phyloP scores from a whole-genome alignment of 805 yeast genomes.

The Ogataea corticis region DNA sequence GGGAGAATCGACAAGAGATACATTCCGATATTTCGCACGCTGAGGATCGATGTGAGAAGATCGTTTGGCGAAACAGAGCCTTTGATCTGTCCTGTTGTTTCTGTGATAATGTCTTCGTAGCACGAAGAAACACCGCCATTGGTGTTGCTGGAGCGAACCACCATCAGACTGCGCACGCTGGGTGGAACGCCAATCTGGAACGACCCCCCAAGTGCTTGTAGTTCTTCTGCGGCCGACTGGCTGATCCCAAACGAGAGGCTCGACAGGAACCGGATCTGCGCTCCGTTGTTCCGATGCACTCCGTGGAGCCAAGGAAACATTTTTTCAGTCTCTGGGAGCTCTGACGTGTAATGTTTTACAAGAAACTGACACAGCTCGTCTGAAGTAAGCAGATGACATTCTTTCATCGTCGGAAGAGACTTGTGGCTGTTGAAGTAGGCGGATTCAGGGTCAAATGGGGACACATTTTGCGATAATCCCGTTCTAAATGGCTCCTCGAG shows the following conservation, averaged over 20 bases:
- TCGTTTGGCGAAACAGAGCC: conserved; percentile 58
- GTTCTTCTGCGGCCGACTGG: not conserved
- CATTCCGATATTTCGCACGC: conserved; percentile 27
- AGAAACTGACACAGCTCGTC: conserved; percentile 29
- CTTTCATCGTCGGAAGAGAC: conserved; percentile 11
- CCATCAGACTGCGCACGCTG: conserved; percentile 29
- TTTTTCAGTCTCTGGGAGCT: conserved; percentile 59
- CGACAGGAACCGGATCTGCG: conserved; percentile 49
- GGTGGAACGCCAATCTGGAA: conserved; percentile 24
- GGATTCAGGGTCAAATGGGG: conserved; percentile 25
- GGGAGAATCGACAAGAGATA: conserved; percentile 33
- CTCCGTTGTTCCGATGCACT: conserved; percentile 54
- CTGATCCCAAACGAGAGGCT: conserved; percentile 22
- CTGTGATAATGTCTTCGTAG: conserved; percentile 33
- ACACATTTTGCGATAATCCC: conserved; percentile 12
- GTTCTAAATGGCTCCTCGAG: conserved; percentile 11
- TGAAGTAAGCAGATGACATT: conserved; percentile 26
- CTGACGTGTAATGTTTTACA: conserved; percentile 24
- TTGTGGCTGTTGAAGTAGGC: conserved; percentile 23
- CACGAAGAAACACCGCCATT: conserved; percentile 31
- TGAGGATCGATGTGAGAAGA: conserved; percentile 47
- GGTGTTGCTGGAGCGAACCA: conserved; percentile 32
- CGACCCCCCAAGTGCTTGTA: conserved; percentile 3
- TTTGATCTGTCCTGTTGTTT: conserved; percentile 48
- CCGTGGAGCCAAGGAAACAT: conserved; percentile 96